A percentile compares a stretch with the other conserved stretches of the same genome.
Conservation (phyloP, 768 basidiomycete genomes). For the Russula emetica region DNA sequence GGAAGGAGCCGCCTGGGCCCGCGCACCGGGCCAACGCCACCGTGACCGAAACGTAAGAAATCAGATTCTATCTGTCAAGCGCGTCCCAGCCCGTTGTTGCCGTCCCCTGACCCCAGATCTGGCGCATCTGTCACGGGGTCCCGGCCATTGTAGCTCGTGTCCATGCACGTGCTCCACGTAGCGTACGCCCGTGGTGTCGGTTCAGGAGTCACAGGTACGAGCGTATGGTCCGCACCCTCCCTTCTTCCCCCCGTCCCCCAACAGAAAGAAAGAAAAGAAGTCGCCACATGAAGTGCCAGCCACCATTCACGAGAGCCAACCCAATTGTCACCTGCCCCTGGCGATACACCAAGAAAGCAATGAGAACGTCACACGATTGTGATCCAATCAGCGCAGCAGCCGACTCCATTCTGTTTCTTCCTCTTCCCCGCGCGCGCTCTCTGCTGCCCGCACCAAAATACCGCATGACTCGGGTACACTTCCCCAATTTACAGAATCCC, state of each 20-base stretch:
- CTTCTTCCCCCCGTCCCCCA: background rate
- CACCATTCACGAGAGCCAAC: background rate
- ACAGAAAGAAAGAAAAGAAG: background rate
- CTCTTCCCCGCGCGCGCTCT: background rate
- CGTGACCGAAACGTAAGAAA: slow-evolving; percentile 16
- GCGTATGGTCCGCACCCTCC: background rate
- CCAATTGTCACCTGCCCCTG: slow-evolving; percentile 3
- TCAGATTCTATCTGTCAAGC: background rate
- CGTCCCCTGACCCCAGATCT: slow-evolving; percentile 4
- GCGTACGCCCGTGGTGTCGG: background rate
- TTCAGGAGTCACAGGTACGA: background rate
- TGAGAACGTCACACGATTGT: background rate
- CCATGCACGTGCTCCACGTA: background rate
- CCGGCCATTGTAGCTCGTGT: slow-evolving; percentile 5
- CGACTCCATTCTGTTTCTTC: background rate
- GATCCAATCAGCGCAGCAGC: slow-evolving; percentile 9
- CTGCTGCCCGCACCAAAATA: background rate
- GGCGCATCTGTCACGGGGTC: slow-evolving; percentile 3
- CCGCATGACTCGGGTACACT: background rate
- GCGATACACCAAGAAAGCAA: background rate
- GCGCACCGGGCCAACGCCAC: slow-evolving; percentile 4
- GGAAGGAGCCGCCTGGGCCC: slow-evolving; percentile 19
- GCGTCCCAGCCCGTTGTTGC: background rate
- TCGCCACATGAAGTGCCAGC: background rate
- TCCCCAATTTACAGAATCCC: background rate